Evolutionary conservation across 2,329 filamentous ascomycete species (phyloP).

Genomic region (Microdochium paspali): DNA sequence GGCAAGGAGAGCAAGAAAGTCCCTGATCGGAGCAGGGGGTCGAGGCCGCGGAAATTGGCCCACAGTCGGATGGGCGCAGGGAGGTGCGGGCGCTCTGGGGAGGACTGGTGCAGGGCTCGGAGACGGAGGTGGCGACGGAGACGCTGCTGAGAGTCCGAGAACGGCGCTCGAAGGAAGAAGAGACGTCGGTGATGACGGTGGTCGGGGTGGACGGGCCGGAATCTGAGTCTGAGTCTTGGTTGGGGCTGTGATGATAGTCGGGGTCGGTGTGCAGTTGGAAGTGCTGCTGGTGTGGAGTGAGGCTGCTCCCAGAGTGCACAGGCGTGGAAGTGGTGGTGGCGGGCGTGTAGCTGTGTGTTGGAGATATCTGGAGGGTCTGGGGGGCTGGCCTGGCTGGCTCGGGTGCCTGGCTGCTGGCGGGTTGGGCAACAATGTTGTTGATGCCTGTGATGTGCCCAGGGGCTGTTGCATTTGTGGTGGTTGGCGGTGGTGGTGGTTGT

Average conservation of each 20-base stretch:
- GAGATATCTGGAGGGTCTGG: not conserved
- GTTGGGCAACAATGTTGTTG: not conserved
- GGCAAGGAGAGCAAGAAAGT: not conserved
- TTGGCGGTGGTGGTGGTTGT: not conserved
- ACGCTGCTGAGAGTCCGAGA: not conserved
- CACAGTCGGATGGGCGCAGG: not conserved
- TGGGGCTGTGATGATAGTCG: not conserved
- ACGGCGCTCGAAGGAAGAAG: not conserved
- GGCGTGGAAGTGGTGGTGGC: not conserved
- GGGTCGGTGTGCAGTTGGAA: not conserved
- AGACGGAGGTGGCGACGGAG: not conserved
- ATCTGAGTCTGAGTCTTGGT: too few relatives aligned
- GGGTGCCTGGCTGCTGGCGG: not conserved
- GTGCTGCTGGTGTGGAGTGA: not conserved
- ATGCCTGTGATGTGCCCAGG: not conserved
- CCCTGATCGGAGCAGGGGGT: not conserved
- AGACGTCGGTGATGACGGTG: not conserved
- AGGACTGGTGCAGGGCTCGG: not conserved
- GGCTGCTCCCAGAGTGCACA: not conserved
- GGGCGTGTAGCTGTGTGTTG: not conserved
- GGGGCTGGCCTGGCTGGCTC: too few relatives aligned
- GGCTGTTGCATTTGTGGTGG: not conserved
- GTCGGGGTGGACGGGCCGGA: not conserved
- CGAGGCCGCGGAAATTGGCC: not conserved
- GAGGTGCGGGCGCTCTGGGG: not conserved